These are phyloP conservation scores for Geotrichum reessii DNA, from an alignment of 1,139 yeast species.

Conservation along the genomic window DNA sequence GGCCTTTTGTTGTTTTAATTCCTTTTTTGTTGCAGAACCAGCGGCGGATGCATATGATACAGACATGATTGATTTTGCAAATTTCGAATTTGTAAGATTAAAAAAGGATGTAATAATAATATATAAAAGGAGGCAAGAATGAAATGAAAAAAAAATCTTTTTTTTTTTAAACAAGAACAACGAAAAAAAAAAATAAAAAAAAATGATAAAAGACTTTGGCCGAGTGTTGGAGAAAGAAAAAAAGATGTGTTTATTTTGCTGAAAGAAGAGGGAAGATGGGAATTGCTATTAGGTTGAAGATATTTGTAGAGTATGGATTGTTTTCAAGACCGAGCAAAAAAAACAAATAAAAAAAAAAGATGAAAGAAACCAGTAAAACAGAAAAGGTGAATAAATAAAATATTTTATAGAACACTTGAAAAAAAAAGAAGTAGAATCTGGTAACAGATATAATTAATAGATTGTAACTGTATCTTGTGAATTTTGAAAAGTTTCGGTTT, in stretches of 20 bases:
- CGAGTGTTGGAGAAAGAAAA: not conserved
- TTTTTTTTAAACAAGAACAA: too few relatives aligned
- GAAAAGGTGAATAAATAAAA: too few relatives aligned
- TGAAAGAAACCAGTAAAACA: too few relatives aligned
- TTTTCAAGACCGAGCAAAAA: too few relatives aligned
- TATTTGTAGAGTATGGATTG: not conserved
- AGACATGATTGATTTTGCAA: conserved; percentile 22
- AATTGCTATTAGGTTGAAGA: not conserved
- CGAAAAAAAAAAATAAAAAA: not conserved
- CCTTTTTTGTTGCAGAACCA: conserved; percentile 20
- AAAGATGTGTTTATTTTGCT: not conserved
- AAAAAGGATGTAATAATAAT: not conserved
- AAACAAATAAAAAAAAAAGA: too few relatives aligned
- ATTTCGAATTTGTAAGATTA: not conserved
- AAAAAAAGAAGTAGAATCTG: too few relatives aligned
- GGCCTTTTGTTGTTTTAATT: conserved; percentile 15
- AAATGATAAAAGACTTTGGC: not conserved
- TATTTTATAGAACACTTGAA: too few relatives aligned
- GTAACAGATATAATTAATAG: too few relatives aligned
- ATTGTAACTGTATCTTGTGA: not conserved
- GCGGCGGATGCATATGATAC: conserved; percentile 34
- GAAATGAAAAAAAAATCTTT: not conserved
- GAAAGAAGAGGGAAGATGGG: not conserved
- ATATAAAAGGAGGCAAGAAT: not conserved
- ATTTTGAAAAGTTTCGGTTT: not conserved